phyloP scores from a whole-genome alignment of 1,284 basidiomycete genomes.

The Rhodotorula sp. region DNA sequence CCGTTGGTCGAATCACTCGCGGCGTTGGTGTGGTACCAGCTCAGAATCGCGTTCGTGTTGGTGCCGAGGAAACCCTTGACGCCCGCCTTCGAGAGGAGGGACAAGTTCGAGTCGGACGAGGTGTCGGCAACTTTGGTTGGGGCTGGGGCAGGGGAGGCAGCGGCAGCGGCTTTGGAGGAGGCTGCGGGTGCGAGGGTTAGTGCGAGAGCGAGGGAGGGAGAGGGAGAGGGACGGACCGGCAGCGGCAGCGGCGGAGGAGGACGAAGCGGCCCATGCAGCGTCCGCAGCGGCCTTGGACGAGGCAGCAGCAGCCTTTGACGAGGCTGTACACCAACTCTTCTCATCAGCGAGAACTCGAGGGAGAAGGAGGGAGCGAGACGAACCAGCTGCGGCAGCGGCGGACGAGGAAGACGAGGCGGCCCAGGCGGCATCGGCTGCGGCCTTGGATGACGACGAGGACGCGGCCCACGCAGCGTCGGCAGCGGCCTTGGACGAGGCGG shows the following conservation, averaged over 20 bases:
- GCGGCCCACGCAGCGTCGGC: constrained; percentile 2
- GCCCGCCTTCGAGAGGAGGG: constrained; percentile 18
- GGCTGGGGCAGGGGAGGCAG: neutral
- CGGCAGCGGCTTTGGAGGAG: no score
- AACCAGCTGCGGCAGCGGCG: neutral
- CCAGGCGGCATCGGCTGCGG: neutral
- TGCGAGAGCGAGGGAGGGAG: neutral
- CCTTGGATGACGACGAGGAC: constrained; percentile 4
- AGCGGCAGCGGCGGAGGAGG: neutral
- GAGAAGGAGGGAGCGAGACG: no score
- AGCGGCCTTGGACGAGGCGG: constrained; percentile 8
- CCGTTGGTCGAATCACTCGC: constrained; percentile 32
- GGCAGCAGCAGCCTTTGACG: neutral
- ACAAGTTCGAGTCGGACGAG: constrained; percentile 1
- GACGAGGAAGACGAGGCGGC: constrained; percentile 1
- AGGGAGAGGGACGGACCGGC: neutral
- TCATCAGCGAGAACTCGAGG: no score
- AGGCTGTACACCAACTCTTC: no score
- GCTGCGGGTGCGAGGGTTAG: no score
- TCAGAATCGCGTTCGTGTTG: constrained; percentile 21
- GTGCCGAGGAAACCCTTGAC: constrained; percentile 27
- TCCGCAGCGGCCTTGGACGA: neutral
- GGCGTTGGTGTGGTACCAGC: constrained; percentile 36
- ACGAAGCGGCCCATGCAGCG: neutral
- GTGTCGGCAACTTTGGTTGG: constrained; percentile 28